Conservation (phyloP, 2,329 filamentous ascomycete species). For the Ceratocystis huliohia region DNA sequence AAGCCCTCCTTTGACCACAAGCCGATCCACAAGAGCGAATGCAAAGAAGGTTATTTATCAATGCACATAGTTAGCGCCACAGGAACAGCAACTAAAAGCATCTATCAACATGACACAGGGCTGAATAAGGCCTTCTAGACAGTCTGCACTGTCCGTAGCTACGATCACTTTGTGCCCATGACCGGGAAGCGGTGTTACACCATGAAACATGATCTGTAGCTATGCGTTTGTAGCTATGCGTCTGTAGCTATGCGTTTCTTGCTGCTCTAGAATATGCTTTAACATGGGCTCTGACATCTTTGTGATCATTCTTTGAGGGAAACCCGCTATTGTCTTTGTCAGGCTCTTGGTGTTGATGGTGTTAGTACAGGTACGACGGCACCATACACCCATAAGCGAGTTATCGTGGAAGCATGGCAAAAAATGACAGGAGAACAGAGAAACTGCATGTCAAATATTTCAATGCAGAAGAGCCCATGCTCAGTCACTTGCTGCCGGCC, state of each 20-base stretch:
- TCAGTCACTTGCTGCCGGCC: neutral
- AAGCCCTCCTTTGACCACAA: neutral
- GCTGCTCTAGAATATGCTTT: neutral
- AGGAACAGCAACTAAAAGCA: too few species aligned
- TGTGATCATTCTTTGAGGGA: neutral
- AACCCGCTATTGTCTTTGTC: neutral
- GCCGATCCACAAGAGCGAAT: too few species aligned
- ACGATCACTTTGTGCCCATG: neutral
- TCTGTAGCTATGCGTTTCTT: neutral
- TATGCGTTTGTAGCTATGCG: neutral
- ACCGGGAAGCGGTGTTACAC: neutral
- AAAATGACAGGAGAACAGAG: neutral
- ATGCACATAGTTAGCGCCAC: too few species aligned
- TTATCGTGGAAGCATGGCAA: neutral
- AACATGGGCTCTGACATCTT: neutral
- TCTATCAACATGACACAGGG: neutral
- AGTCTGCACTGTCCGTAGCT: too few species aligned
- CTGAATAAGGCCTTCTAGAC: neutral
- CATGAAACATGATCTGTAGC: neutral
- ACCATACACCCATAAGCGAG: neutral
- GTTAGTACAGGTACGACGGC: neutral
- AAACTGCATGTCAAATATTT: neutral
- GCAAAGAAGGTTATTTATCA: too few species aligned
- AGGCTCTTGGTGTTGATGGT: neutral
- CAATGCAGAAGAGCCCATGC: neutral